phyloP scores from a whole-genome alignment of 345 rosid species.

The Turritis glabra region DNA sequence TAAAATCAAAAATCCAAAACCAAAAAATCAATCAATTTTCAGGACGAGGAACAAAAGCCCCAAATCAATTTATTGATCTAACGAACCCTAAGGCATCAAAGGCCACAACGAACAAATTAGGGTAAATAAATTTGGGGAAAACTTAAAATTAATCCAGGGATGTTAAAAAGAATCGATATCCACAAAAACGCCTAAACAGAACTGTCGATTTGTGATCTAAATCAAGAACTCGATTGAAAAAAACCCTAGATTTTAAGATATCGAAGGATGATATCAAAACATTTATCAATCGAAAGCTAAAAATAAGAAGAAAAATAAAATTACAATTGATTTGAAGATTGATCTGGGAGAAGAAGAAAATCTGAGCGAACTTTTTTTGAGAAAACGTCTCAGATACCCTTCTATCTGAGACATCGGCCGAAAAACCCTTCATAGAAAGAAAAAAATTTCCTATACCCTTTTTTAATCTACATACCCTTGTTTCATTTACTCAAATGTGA shows the following conservation, averaged over 20 bases:
- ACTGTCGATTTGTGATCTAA: conserved; percentile 11
- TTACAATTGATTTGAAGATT: conserved; percentile 34
- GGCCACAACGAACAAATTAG: neutral
- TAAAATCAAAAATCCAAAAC: conserved; percentile 21
- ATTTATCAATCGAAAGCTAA: conserved; percentile 34
- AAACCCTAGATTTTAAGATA: conserved; percentile 29
- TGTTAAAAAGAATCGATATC: neutral
- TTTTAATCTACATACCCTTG: too few relatives aligned
- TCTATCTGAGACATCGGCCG: too few relatives aligned
- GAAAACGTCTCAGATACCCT: too few relatives aligned
- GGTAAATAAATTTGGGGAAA: conserved; percentile 8
- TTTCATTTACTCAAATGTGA: too few relatives aligned
- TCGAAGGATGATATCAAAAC: conserved; percentile 15
- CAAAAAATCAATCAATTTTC: neutral
- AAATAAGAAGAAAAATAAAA: conserved; percentile 21
- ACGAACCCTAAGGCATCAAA: conserved; percentile 2
- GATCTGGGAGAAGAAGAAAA: conserved; percentile 30
- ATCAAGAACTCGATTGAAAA: neutral
- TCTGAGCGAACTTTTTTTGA: conserved; percentile 24
- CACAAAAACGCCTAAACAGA: conserved; percentile 3
- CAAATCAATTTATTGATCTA: conserved; percentile 26
- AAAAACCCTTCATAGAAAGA: too few relatives aligned
- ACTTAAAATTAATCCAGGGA: neutral
- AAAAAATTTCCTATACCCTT: too few relatives aligned
- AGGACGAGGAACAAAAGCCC: conserved; percentile 12